A percentile compares a stretch with the other conserved stretches of the same genome.
Conservation (phyloP, 495 filamentous ascomycete genomes). For the Penicillium arizonense region DNA sequence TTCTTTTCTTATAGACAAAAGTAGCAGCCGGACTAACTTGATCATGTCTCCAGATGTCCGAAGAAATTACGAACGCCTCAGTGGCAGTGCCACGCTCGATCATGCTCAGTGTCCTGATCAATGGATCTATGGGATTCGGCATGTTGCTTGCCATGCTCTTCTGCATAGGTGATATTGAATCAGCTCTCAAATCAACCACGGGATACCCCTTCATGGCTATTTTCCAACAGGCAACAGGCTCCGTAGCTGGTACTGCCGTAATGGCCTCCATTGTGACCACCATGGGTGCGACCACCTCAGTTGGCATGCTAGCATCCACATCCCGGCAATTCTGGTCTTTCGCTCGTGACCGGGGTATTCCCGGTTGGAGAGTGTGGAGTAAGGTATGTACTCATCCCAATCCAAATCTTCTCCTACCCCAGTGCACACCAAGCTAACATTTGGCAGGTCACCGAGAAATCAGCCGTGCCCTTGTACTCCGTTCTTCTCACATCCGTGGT, state of each 20-base stretch:
- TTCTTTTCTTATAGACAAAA: neutral
- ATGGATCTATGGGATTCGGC: constrained; percentile 48
- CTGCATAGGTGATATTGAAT: constrained; percentile 42
- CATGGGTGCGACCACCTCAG: constrained; percentile 38
- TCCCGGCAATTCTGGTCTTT: constrained; percentile 58
- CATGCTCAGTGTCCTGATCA: constrained; percentile 45
- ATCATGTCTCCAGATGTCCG: constrained; percentile 43
- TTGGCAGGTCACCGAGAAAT: constrained; percentile 3
- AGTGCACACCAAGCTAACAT: constrained; percentile 19
- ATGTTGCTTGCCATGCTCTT: constrained; percentile 51
- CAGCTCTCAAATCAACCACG: constrained; percentile 30
- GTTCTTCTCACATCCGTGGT: constrained; percentile 37
- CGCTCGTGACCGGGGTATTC: constrained; percentile 51
- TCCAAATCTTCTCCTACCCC: too few relatives aligned
- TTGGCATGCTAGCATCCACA: constrained; percentile 47
- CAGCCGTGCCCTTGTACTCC: constrained; percentile 37
- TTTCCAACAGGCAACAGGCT: constrained; percentile 43
- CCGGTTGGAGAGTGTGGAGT: constrained; percentile 40
- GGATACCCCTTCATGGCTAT: constrained; percentile 53
- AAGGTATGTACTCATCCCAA: constrained; percentile 31
- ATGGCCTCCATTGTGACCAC: constrained; percentile 47
- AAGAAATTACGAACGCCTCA: constrained; percentile 50
- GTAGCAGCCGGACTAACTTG: neutral
- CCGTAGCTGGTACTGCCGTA: constrained; percentile 36
- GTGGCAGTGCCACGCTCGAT: constrained; percentile 45